These are phyloP conservation scores for Fraxinus anomala DNA, from an alignment of 257 asterid species.

Conservation along the genomic window DNA sequence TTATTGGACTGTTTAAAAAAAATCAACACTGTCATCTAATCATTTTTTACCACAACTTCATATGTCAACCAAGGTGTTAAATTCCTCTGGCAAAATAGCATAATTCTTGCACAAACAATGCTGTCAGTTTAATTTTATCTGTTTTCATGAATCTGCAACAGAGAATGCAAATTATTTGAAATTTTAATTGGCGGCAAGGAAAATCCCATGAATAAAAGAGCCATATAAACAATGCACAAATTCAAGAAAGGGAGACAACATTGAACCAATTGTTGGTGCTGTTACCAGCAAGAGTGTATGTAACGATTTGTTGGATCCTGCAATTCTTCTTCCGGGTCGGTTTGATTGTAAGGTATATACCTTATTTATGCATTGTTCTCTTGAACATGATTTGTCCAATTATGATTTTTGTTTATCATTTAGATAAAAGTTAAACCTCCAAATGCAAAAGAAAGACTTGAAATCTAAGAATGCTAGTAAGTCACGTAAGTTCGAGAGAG, in stretches of 20 bases:
- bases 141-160: not conserved
- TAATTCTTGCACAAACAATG: too few relatives aligned
- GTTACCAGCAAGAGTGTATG: conserved; percentile 94
- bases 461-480: too few relatives aligned
- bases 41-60: too few relatives aligned
- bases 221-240: conserved; percentile 63
- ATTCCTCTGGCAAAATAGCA: too few relatives aligned
- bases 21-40: too few relatives aligned
- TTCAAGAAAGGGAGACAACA: conserved; percentile 96
- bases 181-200: conserved; percentile 69
- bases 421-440: conserved; percentile 51
- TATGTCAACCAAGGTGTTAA: too few relatives aligned
- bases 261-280: conserved; percentile 95
- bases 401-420: conserved; percentile 19
- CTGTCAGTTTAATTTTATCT: not conserved
- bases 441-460: conserved; percentile 51
- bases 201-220: conserved; percentile 52
- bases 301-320: conserved; percentile 97
- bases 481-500: too few relatives aligned
- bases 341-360: conserved; percentile 81
- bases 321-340: conserved; percentile 99
- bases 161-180: conserved; percentile 7
- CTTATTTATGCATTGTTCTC: conserved; percentile 7
- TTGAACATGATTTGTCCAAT: conserved; percentile 3
- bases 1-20: too few relatives aligned